Evolutionary conservation across 306 rosid genomes (phyloP).

Genomic region (Inga oerstediana): DNA sequence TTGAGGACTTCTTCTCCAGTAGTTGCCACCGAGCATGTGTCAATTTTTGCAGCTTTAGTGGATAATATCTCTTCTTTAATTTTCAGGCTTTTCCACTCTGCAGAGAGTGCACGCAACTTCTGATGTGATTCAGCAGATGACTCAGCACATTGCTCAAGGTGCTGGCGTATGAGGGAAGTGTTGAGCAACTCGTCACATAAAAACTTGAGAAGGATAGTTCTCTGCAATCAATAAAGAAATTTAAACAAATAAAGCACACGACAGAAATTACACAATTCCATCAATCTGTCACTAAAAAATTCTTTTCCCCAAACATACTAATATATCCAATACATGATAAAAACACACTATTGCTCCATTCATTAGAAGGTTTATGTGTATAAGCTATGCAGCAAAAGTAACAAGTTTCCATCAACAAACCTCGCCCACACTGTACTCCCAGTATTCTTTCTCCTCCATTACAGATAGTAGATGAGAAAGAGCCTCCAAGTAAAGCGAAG

Average conservation of each 20-base stretch:
- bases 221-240: conserved; percentile 57
- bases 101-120: conserved; percentile 69
- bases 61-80: conserved; percentile 76
- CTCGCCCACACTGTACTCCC: conserved; percentile 78
- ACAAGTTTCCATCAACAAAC: conserved; percentile 49
- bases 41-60: conserved; percentile 71
- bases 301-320: neutral
- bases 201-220: conserved; percentile 78
- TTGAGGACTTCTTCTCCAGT: conserved; percentile 54
- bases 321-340: neutral
- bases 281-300: conserved; percentile 17
- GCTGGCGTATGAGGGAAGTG: conserved; percentile 75
- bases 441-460: conserved; percentile 93
- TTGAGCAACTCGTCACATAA: conserved; percentile 91
- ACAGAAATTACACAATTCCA: conserved; percentile 18
- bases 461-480: conserved; percentile 63
- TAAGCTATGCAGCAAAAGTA: conserved; percentile 18
- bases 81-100: conserved; percentile 89
- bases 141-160: conserved; percentile 93
- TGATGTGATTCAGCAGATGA: conserved; percentile 79
- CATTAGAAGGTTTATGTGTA: neutral
- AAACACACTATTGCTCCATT: conserved; percentile 15
- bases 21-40: conserved; percentile 36
- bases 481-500: conserved; percentile 69
- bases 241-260: conserved; percentile 27